These are phyloP conservation scores for Telfairia occidentalis DNA, from an alignment of 331 rosid species.

Conservation along the genomic window DNA sequence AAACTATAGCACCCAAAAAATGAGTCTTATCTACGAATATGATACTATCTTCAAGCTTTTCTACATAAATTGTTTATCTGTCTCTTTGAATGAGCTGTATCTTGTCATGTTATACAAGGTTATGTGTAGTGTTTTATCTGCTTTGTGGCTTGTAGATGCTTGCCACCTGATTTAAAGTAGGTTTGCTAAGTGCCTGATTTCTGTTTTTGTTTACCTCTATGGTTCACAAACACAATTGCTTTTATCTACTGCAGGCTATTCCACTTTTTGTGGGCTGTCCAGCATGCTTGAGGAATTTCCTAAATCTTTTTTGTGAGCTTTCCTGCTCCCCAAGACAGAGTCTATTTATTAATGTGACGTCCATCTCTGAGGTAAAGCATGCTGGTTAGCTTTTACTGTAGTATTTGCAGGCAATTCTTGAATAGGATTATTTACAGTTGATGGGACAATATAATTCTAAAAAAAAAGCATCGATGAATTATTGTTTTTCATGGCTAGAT, in stretches of 20 bases:
- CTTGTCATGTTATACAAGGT: neutral
- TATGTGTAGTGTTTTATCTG: neutral
- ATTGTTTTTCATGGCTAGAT: neutral
- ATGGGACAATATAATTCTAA: neutral
- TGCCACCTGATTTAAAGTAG: neutral
- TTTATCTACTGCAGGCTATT: conserved; percentile 54
- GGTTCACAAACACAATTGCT: neutral
- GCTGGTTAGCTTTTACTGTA: neutral
- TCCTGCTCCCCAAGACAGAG: conserved; percentile 94
- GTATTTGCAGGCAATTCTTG: neutral
- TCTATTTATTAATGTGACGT: conserved; percentile 73
- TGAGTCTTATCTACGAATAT: neutral
- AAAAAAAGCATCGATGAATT: neutral
- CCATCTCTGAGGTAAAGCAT: conserved; percentile 56
- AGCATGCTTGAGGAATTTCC: conserved; percentile 92
- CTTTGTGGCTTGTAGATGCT: neutral
- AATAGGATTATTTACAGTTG: conserved; percentile 3
- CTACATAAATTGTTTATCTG: neutral
- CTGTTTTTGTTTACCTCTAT: neutral
- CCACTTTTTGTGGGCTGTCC: conserved; percentile 98
- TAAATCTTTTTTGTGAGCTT: conserved; percentile 84
- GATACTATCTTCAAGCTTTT: neutral
- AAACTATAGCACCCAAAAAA: no score
- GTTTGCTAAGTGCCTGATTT: neutral
- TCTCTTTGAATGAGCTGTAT: neutral